A percentile compares a stretch with the other conserved stretches of the same genome.
phyloP scores from a whole-genome alignment of 2,329 filamentous ascomycete genomes.

The Neoascochyta sp. region DNA sequence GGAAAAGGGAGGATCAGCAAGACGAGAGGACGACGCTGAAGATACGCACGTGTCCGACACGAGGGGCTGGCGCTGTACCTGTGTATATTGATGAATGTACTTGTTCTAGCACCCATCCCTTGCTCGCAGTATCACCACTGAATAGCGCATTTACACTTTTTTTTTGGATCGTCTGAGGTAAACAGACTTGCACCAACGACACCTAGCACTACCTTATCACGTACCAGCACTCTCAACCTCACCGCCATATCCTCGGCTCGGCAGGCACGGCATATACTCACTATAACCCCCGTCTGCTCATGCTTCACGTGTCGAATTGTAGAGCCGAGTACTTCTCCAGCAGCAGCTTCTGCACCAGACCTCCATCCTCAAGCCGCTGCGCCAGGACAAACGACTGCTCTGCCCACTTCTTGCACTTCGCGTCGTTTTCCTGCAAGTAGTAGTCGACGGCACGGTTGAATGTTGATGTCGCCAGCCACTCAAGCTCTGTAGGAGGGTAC shows the following conservation, averaged over 20 bases:
- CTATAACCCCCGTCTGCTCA: no score
- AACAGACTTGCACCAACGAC: no score
- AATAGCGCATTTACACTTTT: no score
- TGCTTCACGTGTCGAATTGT: constrained; percentile 38
- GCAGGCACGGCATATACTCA: no score
- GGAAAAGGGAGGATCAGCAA: background rate
- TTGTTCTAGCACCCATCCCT: constrained; percentile 3
- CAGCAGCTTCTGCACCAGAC: constrained; percentile 21
- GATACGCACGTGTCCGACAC: no score
- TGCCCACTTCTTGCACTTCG: constrained; percentile 58
- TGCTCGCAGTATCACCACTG: background rate
- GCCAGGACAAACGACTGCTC: constrained; percentile 61
- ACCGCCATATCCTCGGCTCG: no score
- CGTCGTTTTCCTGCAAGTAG: constrained; percentile 48
- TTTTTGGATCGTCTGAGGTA: no score
- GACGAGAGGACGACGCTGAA: constrained; percentile 6
- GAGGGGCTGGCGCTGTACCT: constrained; percentile 15
- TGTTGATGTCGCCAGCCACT: constrained; percentile 66
- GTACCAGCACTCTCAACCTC: no score
- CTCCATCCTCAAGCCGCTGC: constrained; percentile 54
- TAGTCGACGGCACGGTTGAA: constrained; percentile 66
- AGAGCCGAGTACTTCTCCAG: constrained; percentile 51
- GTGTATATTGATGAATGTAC: constrained; percentile 21
- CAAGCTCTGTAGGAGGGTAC: constrained; percentile 66
- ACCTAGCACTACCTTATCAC: no score